phyloP scores from a whole-genome alignment of 139 green algal species.

The Closterium sp. region DNA sequence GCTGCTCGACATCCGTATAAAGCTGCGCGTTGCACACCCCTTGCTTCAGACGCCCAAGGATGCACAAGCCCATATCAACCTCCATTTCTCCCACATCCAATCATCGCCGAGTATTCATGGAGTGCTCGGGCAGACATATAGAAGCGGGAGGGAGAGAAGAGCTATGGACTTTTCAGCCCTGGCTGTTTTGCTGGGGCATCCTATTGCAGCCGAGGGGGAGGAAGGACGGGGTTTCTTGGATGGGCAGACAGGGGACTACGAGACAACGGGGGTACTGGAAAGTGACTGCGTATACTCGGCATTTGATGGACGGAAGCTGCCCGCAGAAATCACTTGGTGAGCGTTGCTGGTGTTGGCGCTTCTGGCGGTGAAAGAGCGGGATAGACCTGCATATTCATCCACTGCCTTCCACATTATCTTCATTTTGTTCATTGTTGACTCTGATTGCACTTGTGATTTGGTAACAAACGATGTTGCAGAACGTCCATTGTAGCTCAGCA shows the following conservation, averaged over 20 bases:
- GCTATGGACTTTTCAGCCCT: not conserved
- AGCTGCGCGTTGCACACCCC: not conserved
- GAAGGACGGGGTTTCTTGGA: not conserved
- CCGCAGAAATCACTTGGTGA: not conserved
- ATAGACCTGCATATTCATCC: too few species aligned
- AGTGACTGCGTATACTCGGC: not conserved
- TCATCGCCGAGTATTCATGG: not conserved
- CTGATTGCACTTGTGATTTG: too few species aligned
- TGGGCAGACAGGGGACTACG: not conserved
- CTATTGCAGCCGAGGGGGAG: not conserved
- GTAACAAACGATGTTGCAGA: too few species aligned
- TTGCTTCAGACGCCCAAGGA: not conserved
- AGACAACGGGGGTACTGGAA: not conserved
- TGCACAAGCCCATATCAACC: not conserved
- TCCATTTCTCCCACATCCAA: not conserved
- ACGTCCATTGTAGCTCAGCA: too few species aligned
- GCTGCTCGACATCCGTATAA: not conserved
- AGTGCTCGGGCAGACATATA: not conserved
- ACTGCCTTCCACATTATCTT: too few species aligned
- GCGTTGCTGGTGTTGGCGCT: too few species aligned
- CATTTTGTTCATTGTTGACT: not conserved
- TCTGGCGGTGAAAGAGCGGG: too few species aligned
- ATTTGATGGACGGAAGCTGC: not conserved
- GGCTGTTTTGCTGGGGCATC: not conserved
- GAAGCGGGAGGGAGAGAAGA: not conserved